phyloP scores from a whole-genome alignment of 352 stramenopile genomes.

The Pythium guiyangense region DNA sequence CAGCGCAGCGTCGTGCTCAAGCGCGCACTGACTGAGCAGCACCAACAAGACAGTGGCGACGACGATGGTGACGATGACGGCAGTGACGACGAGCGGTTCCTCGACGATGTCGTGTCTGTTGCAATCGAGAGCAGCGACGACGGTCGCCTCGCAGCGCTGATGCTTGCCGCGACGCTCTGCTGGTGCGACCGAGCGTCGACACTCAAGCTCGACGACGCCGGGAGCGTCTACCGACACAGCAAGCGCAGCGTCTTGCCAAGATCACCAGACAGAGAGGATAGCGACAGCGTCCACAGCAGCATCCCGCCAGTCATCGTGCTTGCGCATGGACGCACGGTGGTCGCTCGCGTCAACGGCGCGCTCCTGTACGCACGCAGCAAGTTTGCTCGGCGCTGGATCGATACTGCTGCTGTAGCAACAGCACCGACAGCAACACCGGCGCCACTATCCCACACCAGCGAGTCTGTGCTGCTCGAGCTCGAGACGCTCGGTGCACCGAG shows the following conservation, averaged over 20 bases:
- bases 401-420: neutral
- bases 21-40: neutral
- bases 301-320: constrained; percentile 3
- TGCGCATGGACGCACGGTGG: neutral
- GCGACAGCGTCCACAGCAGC: neutral
- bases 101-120: constrained; percentile 3
- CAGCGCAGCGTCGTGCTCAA: neutral
- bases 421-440: neutral
- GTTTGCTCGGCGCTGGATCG: neutral
- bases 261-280: neutral
- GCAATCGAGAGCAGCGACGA: constrained; percentile 8
- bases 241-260: neutral
- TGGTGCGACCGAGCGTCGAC: constrained; percentile 10
- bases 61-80: neutral
- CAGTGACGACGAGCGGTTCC: constrained; percentile 2
- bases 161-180: constrained; percentile 7
- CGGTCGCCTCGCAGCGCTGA: constrained; percentile 1
- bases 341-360: constrained; percentile 1
- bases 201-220: constrained; percentile 6
- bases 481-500: neutral
- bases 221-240: constrained; percentile 5
- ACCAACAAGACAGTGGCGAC: neutral
- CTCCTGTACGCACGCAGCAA: constrained; percentile 8
- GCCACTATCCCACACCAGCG: neutral
- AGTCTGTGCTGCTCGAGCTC: neutral